Conservation (phyloP, 192 early-diverging fungal genomes). For the Coemansia sp. region DNA sequence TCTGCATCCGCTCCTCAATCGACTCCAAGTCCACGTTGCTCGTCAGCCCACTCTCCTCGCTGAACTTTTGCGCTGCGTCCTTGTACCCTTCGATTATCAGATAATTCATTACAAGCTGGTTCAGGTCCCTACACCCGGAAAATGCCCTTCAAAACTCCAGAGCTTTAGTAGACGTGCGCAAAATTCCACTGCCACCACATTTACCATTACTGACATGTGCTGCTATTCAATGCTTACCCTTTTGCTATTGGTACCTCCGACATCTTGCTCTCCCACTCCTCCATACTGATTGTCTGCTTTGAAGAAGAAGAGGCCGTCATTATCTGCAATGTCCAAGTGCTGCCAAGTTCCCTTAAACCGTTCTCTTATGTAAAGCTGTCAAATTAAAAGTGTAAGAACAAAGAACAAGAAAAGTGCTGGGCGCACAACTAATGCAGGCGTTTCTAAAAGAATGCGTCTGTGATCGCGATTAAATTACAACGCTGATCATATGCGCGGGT, state of each 20-base stretch:
- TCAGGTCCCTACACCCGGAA: constrained; percentile 70
- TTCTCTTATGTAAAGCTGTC: not conserved
- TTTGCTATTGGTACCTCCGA: constrained; percentile 82
- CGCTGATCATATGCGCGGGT: not conserved
- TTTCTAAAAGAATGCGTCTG: not conserved
- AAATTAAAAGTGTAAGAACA: constrained; percentile 2
- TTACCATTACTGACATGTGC: not conserved
- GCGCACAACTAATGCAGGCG: not conserved
- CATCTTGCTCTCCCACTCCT: constrained; percentile 85
- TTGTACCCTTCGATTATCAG: constrained; percentile 98
- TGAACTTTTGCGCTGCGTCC: constrained; percentile 97
- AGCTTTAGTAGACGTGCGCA: not conserved
- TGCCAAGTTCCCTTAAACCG: not conserved
- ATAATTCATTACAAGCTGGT: constrained; percentile 99
- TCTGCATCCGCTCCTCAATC: constrained; percentile 94
- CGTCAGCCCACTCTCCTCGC: constrained; percentile 77
- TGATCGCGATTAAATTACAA: not conserved
- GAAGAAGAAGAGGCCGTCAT: constrained; percentile 46
- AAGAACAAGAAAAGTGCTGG: not conserved
- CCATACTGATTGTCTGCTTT: constrained; percentile 63
- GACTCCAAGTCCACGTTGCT: constrained; percentile 80
- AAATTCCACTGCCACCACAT: not conserved
- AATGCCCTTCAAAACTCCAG: not conserved
- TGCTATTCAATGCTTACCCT: constrained; percentile 54
- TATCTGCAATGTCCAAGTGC: not conserved